Base-by-base conservation (phyloP, 164 flowering plant genomes). In the Sextonia rubra region DNA sequence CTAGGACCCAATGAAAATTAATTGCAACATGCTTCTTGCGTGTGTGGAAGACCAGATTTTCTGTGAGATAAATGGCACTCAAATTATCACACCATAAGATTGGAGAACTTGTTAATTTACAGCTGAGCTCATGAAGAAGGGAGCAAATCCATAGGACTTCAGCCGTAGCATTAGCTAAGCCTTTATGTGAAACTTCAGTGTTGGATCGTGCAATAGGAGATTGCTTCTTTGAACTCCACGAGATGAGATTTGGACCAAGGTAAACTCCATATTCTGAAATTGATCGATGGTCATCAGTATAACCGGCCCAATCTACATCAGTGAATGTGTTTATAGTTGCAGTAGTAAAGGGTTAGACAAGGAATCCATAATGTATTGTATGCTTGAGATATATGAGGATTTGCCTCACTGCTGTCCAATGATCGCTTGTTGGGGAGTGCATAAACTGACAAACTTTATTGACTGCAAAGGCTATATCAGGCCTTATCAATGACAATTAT, bases 221-320 rank as follows among this genome's bases (percentile, higher is more conserved):
- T 66, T 66, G 69, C 30, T 66, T 66, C 0, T 30, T 66, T 29
- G 69, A 66, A 20, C 23, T 44, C 69, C 48, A 30, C 2, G 52
- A 66, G n/a, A 66, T 30, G 23, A 32, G 27, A 61, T 61, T 61
- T n/a, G 65, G n/a, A 2, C 65, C 4, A 61, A 61, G 65, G 7
- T n/a, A 61, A 12, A 7, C 22, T 9, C 22, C 24, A n/a, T n/a
- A 61, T 12, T 1, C 22, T 1, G 27, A 61, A 61, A 9, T 61
- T 12, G 65, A 61, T n/a, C 65, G 65, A n/a, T 9, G 27, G n/a
- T 61, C 65, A 61, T 61, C 65, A 61, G 2, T 11, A 1, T 1
- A 61, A 2, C 65, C 2, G 1, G 65, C 65, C 65, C 4, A n/a
- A 4, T 61, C 65, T 8, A 4, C 4, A 2, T 61, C 65, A n/a